Base-by-base conservation (phyloP, 495 filamentous ascomycete genomes). In the Podospora tetraspora region DNA sequence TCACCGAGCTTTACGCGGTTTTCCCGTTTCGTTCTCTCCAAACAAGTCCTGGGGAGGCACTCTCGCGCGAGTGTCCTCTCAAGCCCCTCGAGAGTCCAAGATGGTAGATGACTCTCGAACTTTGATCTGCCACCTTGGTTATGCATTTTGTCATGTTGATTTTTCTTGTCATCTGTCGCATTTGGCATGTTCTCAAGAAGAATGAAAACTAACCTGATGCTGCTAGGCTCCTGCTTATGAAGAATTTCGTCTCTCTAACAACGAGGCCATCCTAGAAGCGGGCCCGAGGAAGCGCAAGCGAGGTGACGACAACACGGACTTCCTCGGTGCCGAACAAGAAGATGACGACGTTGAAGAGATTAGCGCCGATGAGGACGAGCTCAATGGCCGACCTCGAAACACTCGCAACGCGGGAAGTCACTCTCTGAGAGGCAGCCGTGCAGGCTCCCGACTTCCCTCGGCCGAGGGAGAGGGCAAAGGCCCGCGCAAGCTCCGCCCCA, bases 281-380 rank as follows among this genome's bases (percentile, higher is more conserved):
- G 68, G 60, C 60, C 13, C 64, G 9, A 62, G 52, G 23, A 77
- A 77, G 66, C 63, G 75, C 10, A 77, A 74, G 62, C 60, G 73
- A 11, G 29, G 25, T 6, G 68, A 73, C 4, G 68, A 71, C n/a
- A 63, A 66, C n/a, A 67, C 67, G n/a, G 68, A 64, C 37, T 71
- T 70, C 23, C 29, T 29, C 19, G 61, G 63, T 52, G 52, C 57
- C 32, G 63, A 34, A 24, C 19, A 22, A 7, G 59, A 64, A 5
- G 73, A 76, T 23, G 74, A 79, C 19, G 74, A 77, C 1, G 73
- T 77, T 57, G 71, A 77, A 6, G 70, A 80, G 9, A 74, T 70
- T 12, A 74, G 76, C 13, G 78, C 80, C 0, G 73, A 72, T 11
- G 63, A 77, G 0, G 73, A 75, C 11, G 67, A 71, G 24, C n/a